Base-by-base conservation (phyloP, 208 protist genomes). In the Vickermania ingenoplastis region DNA sequence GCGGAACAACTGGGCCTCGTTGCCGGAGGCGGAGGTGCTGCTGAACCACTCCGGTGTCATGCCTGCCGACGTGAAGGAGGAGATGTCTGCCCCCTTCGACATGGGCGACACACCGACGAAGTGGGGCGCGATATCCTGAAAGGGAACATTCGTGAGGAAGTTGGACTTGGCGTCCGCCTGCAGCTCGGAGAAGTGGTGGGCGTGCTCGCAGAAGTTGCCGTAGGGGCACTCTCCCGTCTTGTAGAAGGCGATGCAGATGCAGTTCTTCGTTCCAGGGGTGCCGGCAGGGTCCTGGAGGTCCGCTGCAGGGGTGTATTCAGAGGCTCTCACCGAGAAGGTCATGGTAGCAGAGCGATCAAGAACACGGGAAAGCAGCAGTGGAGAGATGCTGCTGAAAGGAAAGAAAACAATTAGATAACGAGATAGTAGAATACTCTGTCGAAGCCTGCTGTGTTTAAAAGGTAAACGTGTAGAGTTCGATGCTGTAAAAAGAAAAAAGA, bases 211-310 rank as follows among this genome's bases (percentile, higher is more conserved):
- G 49, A 69, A 57, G 31, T 57, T 57, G 1, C 65, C 61, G 53
- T 69, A 93, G 0, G 86, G 80, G 59, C 86, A 90, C 55, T 70
- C 55, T 11, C 62, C 82, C 41, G 56, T 68, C 52, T 93, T 73
- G 62, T 83, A 93, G 59, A 78, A 93, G 3, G 78, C 67, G 25
- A 83, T 71, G 48, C 86, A 93, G 24, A 90, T 71, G 21, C 81
- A 78, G 7, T 80, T 45, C 61, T 90, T 93, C 17, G 27, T 13
- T 25, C 31, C 31, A 21, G 29, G 41, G 3, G 27, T 3, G 28
- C 26, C 52, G 27, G 7, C 55, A 28, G 31, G 24, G 27, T 27
- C 56, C 5, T 54, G 11, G 50, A 54, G 22, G 50, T 26, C 21
- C 50, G 24, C 50, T 21, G 50, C 21, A 25, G 24, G 50, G 50